Evolutionary conservation across 75 land plant genomes (phyloP).

Genomic region (Picea glauca): DNA sequence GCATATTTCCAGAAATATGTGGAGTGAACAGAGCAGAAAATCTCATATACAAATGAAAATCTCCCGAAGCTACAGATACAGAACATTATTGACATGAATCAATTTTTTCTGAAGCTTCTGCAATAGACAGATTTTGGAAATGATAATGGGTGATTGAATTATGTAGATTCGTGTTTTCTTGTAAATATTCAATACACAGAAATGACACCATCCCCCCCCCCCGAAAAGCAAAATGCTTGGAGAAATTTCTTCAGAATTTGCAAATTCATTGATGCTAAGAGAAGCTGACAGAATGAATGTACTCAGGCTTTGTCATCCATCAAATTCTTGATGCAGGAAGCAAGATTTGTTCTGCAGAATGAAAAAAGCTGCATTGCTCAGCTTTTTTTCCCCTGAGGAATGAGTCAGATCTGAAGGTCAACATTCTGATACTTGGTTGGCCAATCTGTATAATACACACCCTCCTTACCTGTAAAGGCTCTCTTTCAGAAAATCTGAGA

Average conservation of each 20-base stretch:
- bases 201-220: too few relatives aligned
- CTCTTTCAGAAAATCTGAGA: neutral
- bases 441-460: constrained; percentile 8
- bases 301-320: neutral
- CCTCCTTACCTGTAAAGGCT: constrained; percentile 5
- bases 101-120: neutral
- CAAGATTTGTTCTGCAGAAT: neutral
- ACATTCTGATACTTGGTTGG: neutral
- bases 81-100: neutral
- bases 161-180: neutral
- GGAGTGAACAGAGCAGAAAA: neutral
- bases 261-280: neutral
- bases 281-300: neutral
- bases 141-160: neutral
- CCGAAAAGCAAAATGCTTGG: neutral
- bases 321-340: neutral
- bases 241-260: neutral
- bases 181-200: constrained; percentile 3
- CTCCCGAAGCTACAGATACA: neutral
- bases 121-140: neutral
- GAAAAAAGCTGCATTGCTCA: neutral
- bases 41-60: neutral
- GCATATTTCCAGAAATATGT: neutral
- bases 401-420: neutral
- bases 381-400: neutral